Evolutionary conservation across 108 stramenopile genomes (phyloP), one percentile per base, ranked within the genome.

Genomic region (Cylindrotheca fusiformis): DNA sequence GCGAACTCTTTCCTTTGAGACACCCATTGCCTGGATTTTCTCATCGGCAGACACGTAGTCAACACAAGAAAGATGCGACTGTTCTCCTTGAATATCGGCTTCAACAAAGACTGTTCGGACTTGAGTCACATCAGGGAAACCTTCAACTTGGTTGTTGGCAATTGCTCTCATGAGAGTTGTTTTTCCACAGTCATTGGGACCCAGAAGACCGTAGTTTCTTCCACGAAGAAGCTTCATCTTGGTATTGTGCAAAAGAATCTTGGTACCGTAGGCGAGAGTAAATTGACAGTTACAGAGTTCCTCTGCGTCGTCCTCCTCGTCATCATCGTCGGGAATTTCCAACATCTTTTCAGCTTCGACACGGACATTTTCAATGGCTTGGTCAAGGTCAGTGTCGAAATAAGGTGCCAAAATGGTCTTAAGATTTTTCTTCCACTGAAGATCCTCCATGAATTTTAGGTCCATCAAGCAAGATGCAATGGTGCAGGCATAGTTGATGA

Each of bases 41-140:
- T 69, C 66, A 82, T 98, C 97, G 54, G 85, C 67, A 69, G 93
- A 75, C 54, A 98, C 86, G 74, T 97, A 99, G 50, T 99, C 97
- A 58, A 98, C 79, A 52, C 97, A 97, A 21, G 96, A 93, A 74
- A 97, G 79, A 70, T 98, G 97, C 31, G 94, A 92, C 73, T 96
- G 93, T 77, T 97, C 96, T 62, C 97, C 99, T 61, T 95, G 94
- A 65, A 99, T 99, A 79, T 99, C 99, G 50, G 97, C 96, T 79
- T 99, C 97, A 52, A 99, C 99, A 75, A 98, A 99, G 44, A 99
- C 96, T 29, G 99, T 99, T 49, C 96, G 92, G 26, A 99, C 97
- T 55, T 87, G 79, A 52, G 54, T 77, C n/a, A 85, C 75, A 67
- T 98, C 96, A 36, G 99, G 99, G 92, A 99, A 99, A 36, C 99